Evolutionary conservation across 148 eudicot genomes (phyloP).

Genomic region (Chenopodium formosanum): DNA sequence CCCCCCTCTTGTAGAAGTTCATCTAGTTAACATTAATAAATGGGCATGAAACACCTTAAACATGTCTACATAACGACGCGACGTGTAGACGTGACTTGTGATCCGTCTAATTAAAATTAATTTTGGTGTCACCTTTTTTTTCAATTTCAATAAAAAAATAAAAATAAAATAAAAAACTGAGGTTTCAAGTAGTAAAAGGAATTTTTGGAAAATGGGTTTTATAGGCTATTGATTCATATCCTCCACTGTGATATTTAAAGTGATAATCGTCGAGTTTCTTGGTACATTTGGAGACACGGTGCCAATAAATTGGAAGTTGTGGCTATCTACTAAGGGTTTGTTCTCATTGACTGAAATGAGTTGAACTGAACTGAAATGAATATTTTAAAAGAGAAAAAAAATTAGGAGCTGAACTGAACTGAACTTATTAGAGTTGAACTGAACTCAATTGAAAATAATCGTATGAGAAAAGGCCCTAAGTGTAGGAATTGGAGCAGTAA

Average conservation of each 20-base stretch:
- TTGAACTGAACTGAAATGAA: too few relatives aligned
- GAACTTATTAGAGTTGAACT: too few relatives aligned
- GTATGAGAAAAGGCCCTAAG: constrained; percentile 23
- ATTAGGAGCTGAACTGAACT: too few relatives aligned
- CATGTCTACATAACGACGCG: not conserved
- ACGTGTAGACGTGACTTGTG: not conserved
- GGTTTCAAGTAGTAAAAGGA: constrained; percentile 59
- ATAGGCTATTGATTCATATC: constrained; percentile 23
- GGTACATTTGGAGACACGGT: constrained; percentile 68
- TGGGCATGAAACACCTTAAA: not conserved
- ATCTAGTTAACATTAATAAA: too few relatives aligned
- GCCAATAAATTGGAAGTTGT: constrained; percentile 49
- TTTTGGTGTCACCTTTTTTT: not conserved
- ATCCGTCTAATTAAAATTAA: too few relatives aligned
- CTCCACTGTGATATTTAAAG: constrained; percentile 56
- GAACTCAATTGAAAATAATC: too few relatives aligned
- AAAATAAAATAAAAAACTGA: too few relatives aligned
- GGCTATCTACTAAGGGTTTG: constrained; percentile 25
- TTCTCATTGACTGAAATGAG: too few relatives aligned
- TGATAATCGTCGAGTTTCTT: constrained; percentile 56
- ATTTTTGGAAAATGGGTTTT: constrained; percentile 52
- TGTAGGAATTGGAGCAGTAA: constrained; percentile 17
- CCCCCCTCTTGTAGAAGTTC: too few relatives aligned
- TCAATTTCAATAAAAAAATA: constrained; percentile 37
- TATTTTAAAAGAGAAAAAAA: too few relatives aligned